These are phyloP conservation scores for Aethionema arabicum DNA, from an alignment of 345 rosid species.

Conservation along the genomic window DNA sequence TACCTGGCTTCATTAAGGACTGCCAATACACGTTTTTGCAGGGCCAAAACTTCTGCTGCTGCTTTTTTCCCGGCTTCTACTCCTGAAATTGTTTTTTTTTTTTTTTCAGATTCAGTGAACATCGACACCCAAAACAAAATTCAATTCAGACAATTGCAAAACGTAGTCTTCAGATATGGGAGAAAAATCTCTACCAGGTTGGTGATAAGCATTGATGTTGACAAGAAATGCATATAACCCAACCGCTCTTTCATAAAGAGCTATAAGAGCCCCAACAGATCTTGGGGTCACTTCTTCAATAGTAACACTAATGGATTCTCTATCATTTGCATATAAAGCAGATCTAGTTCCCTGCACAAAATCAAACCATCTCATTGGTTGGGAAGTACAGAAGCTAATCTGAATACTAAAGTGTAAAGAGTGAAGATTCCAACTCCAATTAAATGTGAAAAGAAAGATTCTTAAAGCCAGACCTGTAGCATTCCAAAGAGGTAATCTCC, in stretches of 20 bases:
- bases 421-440: constrained; percentile 11
- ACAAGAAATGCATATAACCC: constrained; percentile 85
- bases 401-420: constrained; percentile 9
- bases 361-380: constrained; percentile 20
- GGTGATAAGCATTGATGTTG: constrained; percentile 94
- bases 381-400: constrained; percentile 13
- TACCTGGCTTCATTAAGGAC: constrained; percentile 96
- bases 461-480: constrained; percentile 68
- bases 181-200: constrained; percentile 60
- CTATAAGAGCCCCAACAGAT: constrained; percentile 83
- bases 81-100: constrained; percentile 44
- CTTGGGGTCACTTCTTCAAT: constrained; percentile 92
- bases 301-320: constrained; percentile 88
- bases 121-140: background rate
- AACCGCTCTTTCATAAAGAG: constrained; percentile 97
- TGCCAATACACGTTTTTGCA: constrained; percentile 89
- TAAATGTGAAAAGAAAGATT: constrained; percentile 3
- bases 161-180: constrained; percentile 5
- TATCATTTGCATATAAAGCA: constrained; percentile 81
- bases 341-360: constrained; percentile 91
- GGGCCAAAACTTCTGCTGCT: constrained; percentile 93
- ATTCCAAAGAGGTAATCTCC: constrained; percentile 98
- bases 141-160: background rate
- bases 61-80: constrained; percentile 99
- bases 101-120: constrained; percentile 12